Evolutionary conservation across 306 rosid genomes (phyloP), one percentile per base, ranked within the genome.

Genomic region (Oxytropis ochrocephala): DNA sequence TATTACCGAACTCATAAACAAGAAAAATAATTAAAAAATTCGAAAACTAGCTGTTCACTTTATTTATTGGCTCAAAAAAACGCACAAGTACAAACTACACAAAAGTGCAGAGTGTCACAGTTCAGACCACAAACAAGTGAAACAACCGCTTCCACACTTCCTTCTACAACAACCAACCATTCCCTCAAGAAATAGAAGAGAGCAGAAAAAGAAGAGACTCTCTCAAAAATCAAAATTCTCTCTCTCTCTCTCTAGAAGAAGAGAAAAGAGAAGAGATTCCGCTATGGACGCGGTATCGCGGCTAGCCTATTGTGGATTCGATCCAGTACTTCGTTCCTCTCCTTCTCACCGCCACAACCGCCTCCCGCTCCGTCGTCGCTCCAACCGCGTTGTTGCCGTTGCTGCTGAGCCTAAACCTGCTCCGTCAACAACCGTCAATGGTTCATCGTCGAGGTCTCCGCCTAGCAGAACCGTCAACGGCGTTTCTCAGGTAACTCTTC

Each of bases 281-380:
- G 77, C 82, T 83, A 94, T 90, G 98, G 96, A 85, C 51, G 88
- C 96, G 29, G 80, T 87, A 39, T 77, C 97, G 11, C 92, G 85
- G 76, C 88, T 88, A 52, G 81, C 77, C 70, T 81, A 75, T 79
- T 79, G 82, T 64, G 82, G 95, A 76, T 76, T 88, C 77, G 88
- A 86, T 38, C 77, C 86, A 7, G 80, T 82, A 36, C 81, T 73
- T 53, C 80, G 75, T 30, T 38, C 63, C 36, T 60, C 80, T 55
- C 80, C 76, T 24, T 46, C 77, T n/a, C 78, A 58, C 63, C 76
- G 38, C 16, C 46, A 57, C 7, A 66, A 65, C 49, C 32, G 73
- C 67, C 38, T 70, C 52, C 78, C 70, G 21, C 13, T 80, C 64
- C 91, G 86, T 51, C 86, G 59, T 19, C 93, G 87, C 39, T n/a